Evolutionary conservation across 768 basidiomycete genomes (phyloP).

Genomic region (Postia placenta): DNA sequence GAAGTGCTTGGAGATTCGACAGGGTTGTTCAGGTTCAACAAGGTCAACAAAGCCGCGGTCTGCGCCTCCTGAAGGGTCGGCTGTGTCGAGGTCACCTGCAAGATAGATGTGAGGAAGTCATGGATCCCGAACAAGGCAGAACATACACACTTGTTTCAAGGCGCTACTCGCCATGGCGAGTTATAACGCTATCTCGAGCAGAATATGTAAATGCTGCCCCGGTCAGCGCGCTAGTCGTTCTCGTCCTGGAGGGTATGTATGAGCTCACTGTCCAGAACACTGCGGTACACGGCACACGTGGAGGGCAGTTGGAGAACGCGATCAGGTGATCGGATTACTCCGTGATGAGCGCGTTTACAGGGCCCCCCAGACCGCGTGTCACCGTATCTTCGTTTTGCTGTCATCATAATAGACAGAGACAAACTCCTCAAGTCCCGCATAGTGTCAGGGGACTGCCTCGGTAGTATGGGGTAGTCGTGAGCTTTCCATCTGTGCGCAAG

Average conservation of each 20-base stretch:
- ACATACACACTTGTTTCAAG: slow-evolving; percentile 35
- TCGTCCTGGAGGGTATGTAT: background rate
- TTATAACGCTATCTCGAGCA: too few species aligned
- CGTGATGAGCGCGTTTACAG: background rate
- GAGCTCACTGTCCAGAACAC: background rate
- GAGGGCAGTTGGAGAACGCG: background rate
- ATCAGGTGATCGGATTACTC: background rate
- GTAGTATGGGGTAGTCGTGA: too few species aligned
- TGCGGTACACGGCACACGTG: slow-evolving; percentile 6
- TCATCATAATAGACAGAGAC: too few species aligned
- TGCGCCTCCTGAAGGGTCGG: slow-evolving; percentile 83
- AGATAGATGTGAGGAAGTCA: background rate
- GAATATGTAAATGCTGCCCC: background rate
- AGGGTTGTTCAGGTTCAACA: slow-evolving; percentile 81
- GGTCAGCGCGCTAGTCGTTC: too few species aligned
- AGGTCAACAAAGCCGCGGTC: slow-evolving; percentile 73
- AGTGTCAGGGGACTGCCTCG: background rate
- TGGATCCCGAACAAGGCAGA: background rate
- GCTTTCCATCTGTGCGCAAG: too few species aligned
- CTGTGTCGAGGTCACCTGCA: slow-evolving; percentile 34
- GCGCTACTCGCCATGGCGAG: slow-evolving; percentile 37
- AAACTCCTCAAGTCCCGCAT: too few species aligned
- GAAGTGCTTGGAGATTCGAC: slow-evolving; percentile 30
- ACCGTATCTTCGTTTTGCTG: background rate
- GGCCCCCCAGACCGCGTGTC: too few species aligned